These are phyloP conservation scores for Sarcomyxa edulis DNA, from an alignment of 768 basidiomycete species.

Conservation along the genomic window DNA sequence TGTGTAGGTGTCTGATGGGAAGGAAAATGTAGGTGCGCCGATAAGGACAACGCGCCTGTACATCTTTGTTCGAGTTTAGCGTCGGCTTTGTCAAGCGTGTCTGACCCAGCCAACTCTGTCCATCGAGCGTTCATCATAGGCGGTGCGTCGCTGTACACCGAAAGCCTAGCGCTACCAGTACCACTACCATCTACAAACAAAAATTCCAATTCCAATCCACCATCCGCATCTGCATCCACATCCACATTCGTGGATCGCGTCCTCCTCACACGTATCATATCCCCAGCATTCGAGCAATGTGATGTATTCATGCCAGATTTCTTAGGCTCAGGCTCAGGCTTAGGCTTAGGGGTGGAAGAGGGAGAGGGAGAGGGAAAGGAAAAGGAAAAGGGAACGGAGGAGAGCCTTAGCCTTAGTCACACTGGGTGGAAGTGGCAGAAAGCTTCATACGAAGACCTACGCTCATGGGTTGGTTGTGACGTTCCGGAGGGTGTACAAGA, in stretches of 20 bases:
- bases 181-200: too few relatives aligned
- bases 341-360: too few relatives aligned
- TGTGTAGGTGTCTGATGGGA: too few relatives aligned
- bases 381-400: conserved; percentile 10
- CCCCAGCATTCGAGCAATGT: conserved; percentile 74
- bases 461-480: conserved; percentile 75
- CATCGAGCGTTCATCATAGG: conserved; percentile 84
- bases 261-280: conserved; percentile 78
- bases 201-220: too few relatives aligned
- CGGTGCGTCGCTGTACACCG: conserved; percentile 80
- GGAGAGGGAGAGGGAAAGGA: conserved; percentile 28
- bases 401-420: too few relatives aligned
- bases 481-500: conserved; percentile 72
- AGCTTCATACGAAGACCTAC: conserved; percentile 57
- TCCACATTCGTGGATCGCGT: conserved; percentile 65
- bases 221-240: too few relatives aligned
- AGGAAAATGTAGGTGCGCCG: too few relatives aligned
- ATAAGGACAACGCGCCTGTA: conserved; percentile 21
- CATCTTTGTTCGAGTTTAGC: conserved; percentile 35
- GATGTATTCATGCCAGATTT: conserved; percentile 87
- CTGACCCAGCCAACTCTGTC: conserved; percentile 30
- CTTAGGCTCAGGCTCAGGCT: too few relatives aligned
- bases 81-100: conserved; percentile 32
- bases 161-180: conserved; percentile 44
- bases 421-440: too few relatives aligned